These are phyloP conservation scores for Monilinia fructicola DNA, from an alignment of 2,329 filamentous ascomycete species.

Conservation along the genomic window DNA sequence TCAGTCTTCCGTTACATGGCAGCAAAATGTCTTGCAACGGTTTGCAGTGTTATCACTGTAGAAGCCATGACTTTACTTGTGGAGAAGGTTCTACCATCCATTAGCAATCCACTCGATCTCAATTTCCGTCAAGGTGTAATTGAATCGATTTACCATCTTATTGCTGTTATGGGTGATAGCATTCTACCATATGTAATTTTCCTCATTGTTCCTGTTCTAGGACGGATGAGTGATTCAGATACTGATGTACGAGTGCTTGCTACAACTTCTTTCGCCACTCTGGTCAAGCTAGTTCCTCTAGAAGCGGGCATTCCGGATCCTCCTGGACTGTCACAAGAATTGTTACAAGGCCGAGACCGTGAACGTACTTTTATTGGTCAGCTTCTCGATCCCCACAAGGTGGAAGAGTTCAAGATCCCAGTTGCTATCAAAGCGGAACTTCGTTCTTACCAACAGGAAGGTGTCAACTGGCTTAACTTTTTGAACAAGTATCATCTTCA, in stretches of 20 bases:
- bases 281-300: constrained; percentile 94
- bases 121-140: constrained; percentile 90
- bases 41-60: constrained; percentile 94
- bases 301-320: constrained; percentile 97
- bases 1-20: constrained; percentile 96
- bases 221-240: constrained; percentile 97
- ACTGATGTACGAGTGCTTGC: constrained; percentile 92
- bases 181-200: constrained; percentile 99
- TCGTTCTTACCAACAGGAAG: constrained; percentile 96
- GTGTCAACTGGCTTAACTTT: constrained; percentile 98
- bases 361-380: constrained; percentile 97
- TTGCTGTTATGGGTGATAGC: constrained; percentile 94
- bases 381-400: constrained; percentile 94
- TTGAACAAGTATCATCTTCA: constrained; percentile 97
- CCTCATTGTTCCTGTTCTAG: constrained; percentile 93
- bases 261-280: constrained; percentile 93
- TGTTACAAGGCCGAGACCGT: constrained; percentile 85
- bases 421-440: constrained; percentile 97
- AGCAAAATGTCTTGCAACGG: constrained; percentile 93
- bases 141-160: constrained; percentile 93
- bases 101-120: constrained; percentile 86
- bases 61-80: constrained; percentile 96
- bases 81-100: constrained; percentile 86
- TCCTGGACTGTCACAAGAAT: constrained; percentile 82
- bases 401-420: constrained; percentile 89